phyloP scores from a whole-genome alignment of 805 yeast genomes.

The Candida ulmi region DNA sequence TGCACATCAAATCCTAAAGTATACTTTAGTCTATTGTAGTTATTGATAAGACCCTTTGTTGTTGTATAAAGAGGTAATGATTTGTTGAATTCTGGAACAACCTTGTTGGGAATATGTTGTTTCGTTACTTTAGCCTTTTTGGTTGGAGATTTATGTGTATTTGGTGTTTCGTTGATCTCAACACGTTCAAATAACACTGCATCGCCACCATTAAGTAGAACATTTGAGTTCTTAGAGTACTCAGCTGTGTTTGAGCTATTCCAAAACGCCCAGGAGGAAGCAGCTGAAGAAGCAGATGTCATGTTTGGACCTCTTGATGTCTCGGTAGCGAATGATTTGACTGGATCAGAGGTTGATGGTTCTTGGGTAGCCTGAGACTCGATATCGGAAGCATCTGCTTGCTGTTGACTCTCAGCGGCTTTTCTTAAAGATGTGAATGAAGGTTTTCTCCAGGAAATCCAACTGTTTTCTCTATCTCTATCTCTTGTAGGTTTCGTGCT shows the following conservation, averaged over 20 bases:
- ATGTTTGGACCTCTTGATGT: not conserved
- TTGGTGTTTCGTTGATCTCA: slow-evolving; percentile 1
- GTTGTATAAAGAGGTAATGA: slow-evolving; percentile 18
- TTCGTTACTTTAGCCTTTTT: slow-evolving; percentile 2
- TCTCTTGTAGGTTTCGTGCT: too few species aligned
- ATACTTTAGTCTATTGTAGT: slow-evolving; percentile 18
- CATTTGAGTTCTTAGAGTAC: slow-evolving; percentile 10
- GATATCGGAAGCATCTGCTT: too few species aligned
- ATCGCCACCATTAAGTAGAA: slow-evolving; percentile 17
- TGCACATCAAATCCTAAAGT: slow-evolving; percentile 21
- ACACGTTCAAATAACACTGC: slow-evolving; percentile 21
- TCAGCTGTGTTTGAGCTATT: slow-evolving; percentile 6
- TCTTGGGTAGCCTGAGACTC: too few species aligned
- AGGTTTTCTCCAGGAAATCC: slow-evolving; percentile 22
- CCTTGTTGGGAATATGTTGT: slow-evolving; percentile 12
- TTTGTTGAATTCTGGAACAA: slow-evolving; percentile 22
- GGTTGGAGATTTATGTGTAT: not conserved
- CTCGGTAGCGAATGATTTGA: slow-evolving; percentile 9
- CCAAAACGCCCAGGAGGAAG: slow-evolving; percentile 24
- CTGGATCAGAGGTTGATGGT: slow-evolving; percentile 2
- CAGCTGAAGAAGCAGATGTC: slow-evolving; percentile 11
- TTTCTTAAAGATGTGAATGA: slow-evolving; percentile 17
- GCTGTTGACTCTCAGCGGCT: slow-evolving; percentile 10
- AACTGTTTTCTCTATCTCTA: slow-evolving; percentile 1
- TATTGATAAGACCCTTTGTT: slow-evolving; percentile 13